A percentile compares a stretch with the other conserved stretches of the same genome.
Conservation (phyloP, 495 filamentous ascomycete genomes). For the Tuber umbilicatum region DNA sequence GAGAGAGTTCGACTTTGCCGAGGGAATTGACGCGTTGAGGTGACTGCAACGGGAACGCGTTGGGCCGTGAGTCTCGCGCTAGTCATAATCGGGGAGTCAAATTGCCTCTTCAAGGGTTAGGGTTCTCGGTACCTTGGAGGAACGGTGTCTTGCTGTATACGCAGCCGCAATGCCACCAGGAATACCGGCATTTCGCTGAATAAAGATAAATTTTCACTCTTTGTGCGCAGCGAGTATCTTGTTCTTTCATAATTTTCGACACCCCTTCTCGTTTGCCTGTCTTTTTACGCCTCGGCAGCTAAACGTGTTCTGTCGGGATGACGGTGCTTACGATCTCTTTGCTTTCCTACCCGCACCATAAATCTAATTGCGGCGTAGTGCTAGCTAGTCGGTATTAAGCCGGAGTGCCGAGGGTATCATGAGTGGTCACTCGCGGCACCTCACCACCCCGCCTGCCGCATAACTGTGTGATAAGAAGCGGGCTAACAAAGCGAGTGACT, state of each 20-base stretch:
- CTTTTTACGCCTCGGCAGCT: too few species aligned
- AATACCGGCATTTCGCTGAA: neutral
- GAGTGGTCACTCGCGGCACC: neutral
- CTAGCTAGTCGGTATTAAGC: neutral
- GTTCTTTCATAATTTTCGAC: neutral
- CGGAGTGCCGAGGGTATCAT: neutral
- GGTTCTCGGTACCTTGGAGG: neutral
- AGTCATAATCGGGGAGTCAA: neutral
- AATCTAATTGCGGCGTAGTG: neutral
- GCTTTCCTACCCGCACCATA: neutral
- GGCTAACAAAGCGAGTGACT: neutral
- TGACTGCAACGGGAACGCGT: neutral
- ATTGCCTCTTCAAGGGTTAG: neutral
- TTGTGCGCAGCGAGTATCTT: neutral
- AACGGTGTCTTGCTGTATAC: neutral
- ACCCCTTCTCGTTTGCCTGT: neutral
- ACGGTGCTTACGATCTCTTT: neutral
- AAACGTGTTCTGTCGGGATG: neutral
- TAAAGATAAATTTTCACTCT: neutral
- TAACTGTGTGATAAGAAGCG: neutral
- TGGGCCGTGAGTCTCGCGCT: neutral
- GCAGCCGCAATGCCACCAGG: too few species aligned
- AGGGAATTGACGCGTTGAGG: neutral
- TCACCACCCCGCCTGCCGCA: neutral
- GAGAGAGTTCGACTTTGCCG: neutral